These are phyloP conservation scores for Polyporus arcularius DNA, from an alignment of 768 basidiomycete genomes.

Conservation along the genomic window DNA sequence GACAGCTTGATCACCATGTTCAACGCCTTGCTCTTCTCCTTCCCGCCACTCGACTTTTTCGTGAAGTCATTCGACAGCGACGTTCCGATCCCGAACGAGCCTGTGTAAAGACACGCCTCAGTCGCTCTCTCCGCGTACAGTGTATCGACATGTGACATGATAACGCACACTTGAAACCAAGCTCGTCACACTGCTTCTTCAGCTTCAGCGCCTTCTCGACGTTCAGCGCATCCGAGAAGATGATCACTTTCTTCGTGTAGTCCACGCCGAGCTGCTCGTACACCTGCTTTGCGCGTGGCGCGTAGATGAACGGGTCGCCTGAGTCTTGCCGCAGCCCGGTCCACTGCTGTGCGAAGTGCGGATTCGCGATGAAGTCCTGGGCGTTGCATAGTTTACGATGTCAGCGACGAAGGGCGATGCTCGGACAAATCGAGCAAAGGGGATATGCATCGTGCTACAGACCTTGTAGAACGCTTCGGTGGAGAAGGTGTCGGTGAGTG, in stretches of 20 bases:
- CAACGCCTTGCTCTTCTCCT: constrained; percentile 73
- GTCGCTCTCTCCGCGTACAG: no score
- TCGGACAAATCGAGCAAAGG: no score
- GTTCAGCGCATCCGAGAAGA: constrained; percentile 84
- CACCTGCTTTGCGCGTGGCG: constrained; percentile 66
- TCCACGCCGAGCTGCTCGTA: constrained; percentile 76
- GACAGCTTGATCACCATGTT: constrained; percentile 96
- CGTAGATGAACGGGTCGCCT: constrained; percentile 86
- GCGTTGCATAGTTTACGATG: not conserved
- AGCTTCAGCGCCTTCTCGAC: constrained; percentile 70
- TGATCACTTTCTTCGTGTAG: constrained; percentile 60
- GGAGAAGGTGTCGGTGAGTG: constrained; percentile 95
- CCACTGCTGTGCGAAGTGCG: constrained; percentile 72
- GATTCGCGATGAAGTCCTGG: constrained; percentile 61
- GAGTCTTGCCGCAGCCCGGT: constrained; percentile 89
- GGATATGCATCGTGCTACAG: no score
- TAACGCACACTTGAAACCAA: constrained; percentile 65
- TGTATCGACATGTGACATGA: no score
- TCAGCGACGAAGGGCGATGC: not conserved
- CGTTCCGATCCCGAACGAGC: constrained; percentile 93
- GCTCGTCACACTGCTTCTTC: constrained; percentile 67
- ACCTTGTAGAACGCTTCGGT: constrained; percentile 84
- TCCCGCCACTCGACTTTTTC: constrained; percentile 41
- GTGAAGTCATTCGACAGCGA: constrained; percentile 88
- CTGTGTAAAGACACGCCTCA: constrained; percentile 39